Evolutionary conservation across 2,329 filamentous ascomycete species (phyloP), one percentile per base, ranked within the genome.

Genomic region (Blastomyces parvus): DNA sequence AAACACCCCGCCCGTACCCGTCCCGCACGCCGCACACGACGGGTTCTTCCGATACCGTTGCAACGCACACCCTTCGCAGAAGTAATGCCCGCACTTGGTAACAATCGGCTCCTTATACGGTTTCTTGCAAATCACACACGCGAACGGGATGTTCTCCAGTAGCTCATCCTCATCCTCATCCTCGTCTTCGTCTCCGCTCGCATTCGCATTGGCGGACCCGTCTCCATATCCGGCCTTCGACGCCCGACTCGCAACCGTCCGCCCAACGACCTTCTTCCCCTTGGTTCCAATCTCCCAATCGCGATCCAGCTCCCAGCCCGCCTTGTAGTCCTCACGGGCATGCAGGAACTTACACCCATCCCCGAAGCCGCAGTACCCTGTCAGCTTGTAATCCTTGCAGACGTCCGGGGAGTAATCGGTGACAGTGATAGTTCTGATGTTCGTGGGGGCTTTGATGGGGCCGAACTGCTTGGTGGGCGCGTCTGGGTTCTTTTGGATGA

Each of bases 71-170:
- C 83, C 81, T 74, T 97, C 89, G 73, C 94, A 99, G 72, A 97
- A 97, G 75, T 97, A 97, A 74, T 99, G 94, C 0, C 91, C 89
- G 69, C 94, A 99, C 67, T 91, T 88, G 14, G 94, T 97, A 30
- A 93, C 80, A 14, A 97, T 84, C 0, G 94, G 93, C 63, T 84
- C 82, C 70, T 86, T 88, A 76, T 96, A 97, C 0, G 86, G 76
- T 46, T 86, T 83, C 70, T 87, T 86, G 80, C 92, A 97, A 66
- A 96, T 90, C 67, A 96, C 85, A 74, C 92, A 97, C 1, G 86
- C 89, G 72, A 96, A 96, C 0, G 92, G 92, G 27, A 96, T 96
- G 70, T 87, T 88, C 72, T 92, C 87, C 60, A 96, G 78, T 72
- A 93, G 77, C 25, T 85, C 81, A 14, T 81, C 80, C 58, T 81